Evolutionary conservation across 2,329 filamentous ascomycete species (phyloP), one percentile per base, ranked within the genome.

Genomic region (Xylariaceae sp.): DNA sequence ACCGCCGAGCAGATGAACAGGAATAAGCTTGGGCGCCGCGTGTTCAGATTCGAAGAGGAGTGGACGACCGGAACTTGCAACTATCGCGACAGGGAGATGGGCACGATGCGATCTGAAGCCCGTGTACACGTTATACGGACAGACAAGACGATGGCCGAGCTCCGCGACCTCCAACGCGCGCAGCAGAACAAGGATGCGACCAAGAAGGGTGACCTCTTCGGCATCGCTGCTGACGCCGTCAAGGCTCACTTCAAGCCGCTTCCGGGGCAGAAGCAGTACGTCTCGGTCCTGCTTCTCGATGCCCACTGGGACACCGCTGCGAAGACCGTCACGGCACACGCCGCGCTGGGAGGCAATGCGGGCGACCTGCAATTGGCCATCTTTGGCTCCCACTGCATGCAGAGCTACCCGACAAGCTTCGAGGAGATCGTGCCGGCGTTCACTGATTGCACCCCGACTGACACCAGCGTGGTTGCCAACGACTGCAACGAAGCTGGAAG

Each of bases 1-100:
- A 96, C 90, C 0, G 87, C 86, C 5, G 92, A 98, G 57, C 89
- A 96, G 56, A 96, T 96, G 90, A 83, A 77, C 57, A 80, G 87
- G 42, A 84, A 94, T 55, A 84, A 82, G 40, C 77, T 96, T 46
- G 88, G 89, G 8, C 75, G 90, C 38, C 78, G 90, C 37, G 80
- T 77, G 33, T 96, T 95, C 58, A 75, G 89, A 27, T 89, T 94
- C 42, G 92, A 96, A 49, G 92, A 98, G 58, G 85, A 94, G 55
- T 96, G 92, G 92, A 84, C 84, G 40, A 77, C 78, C 3, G 89
- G 89, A 6, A 84, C 85, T 2, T 70, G 86, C 38, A 90, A 84
- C 39, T 72, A 75, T 46, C 78, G 82, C 24, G 92, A 96, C 54
- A 68, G 70, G 40, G 74, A 79, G 34, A 68, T 66, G 17, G 80